phyloP scores from a whole-genome alignment of 371 early-diverging fungal genomes.

The Sporodiniella umbellata region DNA sequence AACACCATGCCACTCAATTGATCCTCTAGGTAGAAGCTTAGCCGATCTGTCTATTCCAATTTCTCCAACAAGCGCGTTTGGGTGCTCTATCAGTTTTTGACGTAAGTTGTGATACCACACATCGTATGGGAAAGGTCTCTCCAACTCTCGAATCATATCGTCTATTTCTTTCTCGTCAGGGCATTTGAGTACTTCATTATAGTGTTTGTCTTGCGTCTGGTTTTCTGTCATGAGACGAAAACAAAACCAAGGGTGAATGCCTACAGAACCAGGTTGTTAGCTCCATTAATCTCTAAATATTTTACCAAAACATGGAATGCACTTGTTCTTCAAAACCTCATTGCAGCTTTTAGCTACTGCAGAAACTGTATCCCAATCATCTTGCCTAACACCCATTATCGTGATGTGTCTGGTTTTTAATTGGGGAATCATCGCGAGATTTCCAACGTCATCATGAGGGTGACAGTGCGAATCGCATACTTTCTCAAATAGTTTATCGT shows the following conservation, averaged over 20 bases:
- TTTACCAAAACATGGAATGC: slow-evolving; percentile 45
- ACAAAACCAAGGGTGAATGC: slow-evolving; percentile 48
- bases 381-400: slow-evolving; percentile 46
- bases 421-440: slow-evolving; percentile 22
- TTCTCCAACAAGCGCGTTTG: slow-evolving; percentile 74
- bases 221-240: slow-evolving; percentile 25
- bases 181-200: slow-evolving; percentile 22
- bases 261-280: slow-evolving; percentile 4
- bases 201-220: slow-evolving; percentile 14
- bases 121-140: slow-evolving; percentile 21
- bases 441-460: slow-evolving; percentile 38
- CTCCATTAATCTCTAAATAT: neutral
- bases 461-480: slow-evolving; percentile 51
- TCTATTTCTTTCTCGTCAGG: slow-evolving; percentile 16
- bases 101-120: slow-evolving; percentile 32
- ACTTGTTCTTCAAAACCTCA: slow-evolving; percentile 7
- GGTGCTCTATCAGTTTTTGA: slow-evolving; percentile 30
- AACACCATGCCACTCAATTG: slow-evolving; percentile 42
- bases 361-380: slow-evolving; percentile 44
- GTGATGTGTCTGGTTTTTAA: slow-evolving; percentile 43
- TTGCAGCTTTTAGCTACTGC: slow-evolving; percentile 22
- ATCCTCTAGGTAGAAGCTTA: slow-evolving; percentile 50
- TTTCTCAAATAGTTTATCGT: slow-evolving; percentile 8
- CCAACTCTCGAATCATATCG: slow-evolving; percentile 22
- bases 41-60: slow-evolving; percentile 82